Base-by-base conservation (phyloP, 805 yeast genomes). In the Candida awuae region DNA sequence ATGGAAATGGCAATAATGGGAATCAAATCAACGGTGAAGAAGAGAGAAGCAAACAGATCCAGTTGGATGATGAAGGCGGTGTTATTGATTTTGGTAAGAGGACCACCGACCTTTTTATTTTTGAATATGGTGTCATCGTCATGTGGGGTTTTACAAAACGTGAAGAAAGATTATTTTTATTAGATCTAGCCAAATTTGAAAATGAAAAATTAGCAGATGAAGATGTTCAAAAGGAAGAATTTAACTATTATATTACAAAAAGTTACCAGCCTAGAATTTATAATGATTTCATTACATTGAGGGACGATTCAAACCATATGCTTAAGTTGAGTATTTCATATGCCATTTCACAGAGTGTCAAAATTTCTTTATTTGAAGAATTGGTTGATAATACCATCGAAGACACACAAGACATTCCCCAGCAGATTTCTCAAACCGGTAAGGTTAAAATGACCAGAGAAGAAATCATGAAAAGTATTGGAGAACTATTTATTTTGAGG, bases 121-220 rank as follows among this genome's bases (percentile, higher is more conserved):
- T 92, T 64, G 96, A 88, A 53, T 92, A 92, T 59, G 98, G 98
- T 16, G 98, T 92, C n/a, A 78, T 86, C 23, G 95, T 92, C 1
- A 63, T 92, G 66, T 92, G 98, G 98, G 98, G 98, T 0, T 92
- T 85, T 54, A 75, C 86, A 2, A 71, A 77, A 38, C 71, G 77
- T 38, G 97, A 92, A 59, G 98, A 92, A 56, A 67, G 68, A 38
- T 77, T 86, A 36, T 84, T 92, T 50, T 62, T 92, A 39, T 72
- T 71, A 36, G 97, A 90, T 54, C 64, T 92, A 49, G 94, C 90
- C n/a, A 77, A 75, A 44, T 92, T 88, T 60, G 98, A 84, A 54
- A 81, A 76, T 54, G 98, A 92, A 56, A 92, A 92, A 58, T 68
- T 92, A 26, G 84, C 95, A 0, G 77, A 76, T 34, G 96, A 85